A percentile compares a stretch with the other conserved stretches of the same genome.
Evolutionary conservation across 2,329 filamentous ascomycete genomes (phyloP).

Genomic region (Neonectria punicea): DNA sequence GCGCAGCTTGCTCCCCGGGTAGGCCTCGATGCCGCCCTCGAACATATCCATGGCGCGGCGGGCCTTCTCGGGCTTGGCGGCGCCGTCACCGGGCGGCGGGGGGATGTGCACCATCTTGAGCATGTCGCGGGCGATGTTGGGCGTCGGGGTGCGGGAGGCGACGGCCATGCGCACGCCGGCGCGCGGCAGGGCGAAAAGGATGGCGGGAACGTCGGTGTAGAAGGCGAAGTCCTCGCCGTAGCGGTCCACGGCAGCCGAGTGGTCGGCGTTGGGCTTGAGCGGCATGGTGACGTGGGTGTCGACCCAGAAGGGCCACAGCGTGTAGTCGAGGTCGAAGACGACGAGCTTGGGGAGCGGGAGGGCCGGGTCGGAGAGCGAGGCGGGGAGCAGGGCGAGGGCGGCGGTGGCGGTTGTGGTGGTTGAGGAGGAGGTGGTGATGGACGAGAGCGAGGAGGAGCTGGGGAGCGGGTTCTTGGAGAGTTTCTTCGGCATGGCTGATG

Average conservation of each 20-base stretch:
- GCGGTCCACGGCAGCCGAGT: constrained; percentile 61
- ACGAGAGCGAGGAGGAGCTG: constrained; percentile 33
- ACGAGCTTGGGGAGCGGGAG: constrained; percentile 83
- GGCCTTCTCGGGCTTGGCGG: constrained; percentile 45
- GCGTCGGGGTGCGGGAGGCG: constrained; percentile 83
- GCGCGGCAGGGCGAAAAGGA: constrained; percentile 68
- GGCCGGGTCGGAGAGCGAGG: constrained; percentile 59
- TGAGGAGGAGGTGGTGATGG: constrained; percentile 41
- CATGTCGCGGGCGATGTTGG: constrained; percentile 83
- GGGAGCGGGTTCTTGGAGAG: constrained; percentile 43
- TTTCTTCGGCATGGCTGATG: constrained; percentile 45
- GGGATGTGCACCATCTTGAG: constrained; percentile 76
- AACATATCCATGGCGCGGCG: constrained; percentile 68
- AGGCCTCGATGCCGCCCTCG: constrained; percentile 71
- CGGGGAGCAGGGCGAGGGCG: constrained; percentile 45
- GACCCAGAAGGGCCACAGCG: constrained; percentile 98
- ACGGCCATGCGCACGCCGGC: constrained; percentile 69
- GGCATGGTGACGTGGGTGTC: constrained; percentile 90
- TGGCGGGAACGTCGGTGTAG: constrained; percentile 74
- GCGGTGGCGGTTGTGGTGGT: constrained; percentile 47
- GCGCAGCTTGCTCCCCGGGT: constrained; percentile 83
- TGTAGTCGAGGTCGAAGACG: constrained; percentile 97
- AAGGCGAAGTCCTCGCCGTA: constrained; percentile 75
- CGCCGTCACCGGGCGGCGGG: constrained; percentile 37
- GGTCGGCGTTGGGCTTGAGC: constrained; percentile 61